Conservation (phyloP, 73 alveolate species). For the Paramecium sonneborni region DNA sequence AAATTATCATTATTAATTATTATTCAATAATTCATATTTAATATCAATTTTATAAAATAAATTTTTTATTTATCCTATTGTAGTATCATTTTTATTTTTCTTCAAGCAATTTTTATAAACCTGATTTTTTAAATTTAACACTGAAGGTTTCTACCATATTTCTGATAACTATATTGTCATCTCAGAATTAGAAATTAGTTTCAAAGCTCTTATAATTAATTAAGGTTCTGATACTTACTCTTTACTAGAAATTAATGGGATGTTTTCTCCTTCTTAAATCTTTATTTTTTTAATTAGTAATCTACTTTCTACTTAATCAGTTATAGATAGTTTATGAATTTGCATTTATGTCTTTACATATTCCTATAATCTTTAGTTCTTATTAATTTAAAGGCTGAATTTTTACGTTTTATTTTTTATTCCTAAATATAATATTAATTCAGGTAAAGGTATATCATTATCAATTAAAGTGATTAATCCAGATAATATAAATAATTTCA, state of each 20-base stretch:
- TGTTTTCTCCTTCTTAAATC: neutral
- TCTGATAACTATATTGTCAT: neutral
- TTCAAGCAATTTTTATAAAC: neutral
- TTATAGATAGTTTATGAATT: neutral
- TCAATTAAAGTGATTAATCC: neutral
- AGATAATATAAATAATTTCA: neutral
- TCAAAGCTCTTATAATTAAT: neutral
- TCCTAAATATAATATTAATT: neutral
- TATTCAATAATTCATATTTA: neutral
- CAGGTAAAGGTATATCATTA: neutral
- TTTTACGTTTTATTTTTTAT: neutral
- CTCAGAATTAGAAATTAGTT: neutral
- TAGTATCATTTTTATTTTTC: neutral
- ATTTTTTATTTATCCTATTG: neutral
- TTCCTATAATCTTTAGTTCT: neutral
- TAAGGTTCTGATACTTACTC: neutral
- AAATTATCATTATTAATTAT: slow-evolving; percentile 1
- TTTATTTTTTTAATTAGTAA: neutral
- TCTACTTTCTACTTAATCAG: neutral
- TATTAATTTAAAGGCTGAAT: neutral
- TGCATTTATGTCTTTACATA: neutral
- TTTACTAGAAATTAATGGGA: neutral
- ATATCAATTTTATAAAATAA: neutral
- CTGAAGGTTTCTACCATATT: neutral
- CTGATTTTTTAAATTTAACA: neutral